Evolutionary conservation across 2,329 filamentous ascomycete genomes (phyloP).

Genomic region (Epichloe coenophiala): DNA sequence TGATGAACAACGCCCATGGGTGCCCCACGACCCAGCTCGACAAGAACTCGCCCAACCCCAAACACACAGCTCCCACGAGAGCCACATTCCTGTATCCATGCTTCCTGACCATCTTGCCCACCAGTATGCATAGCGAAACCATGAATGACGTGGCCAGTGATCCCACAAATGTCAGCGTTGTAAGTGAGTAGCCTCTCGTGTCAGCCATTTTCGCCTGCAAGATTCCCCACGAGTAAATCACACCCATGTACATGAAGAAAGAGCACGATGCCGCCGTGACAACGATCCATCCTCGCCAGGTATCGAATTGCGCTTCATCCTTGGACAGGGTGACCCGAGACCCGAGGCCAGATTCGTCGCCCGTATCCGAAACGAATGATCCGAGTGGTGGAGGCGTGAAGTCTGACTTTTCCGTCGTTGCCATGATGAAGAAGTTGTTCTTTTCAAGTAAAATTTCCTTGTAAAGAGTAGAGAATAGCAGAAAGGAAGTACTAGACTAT

Average conservation of each 20-base stretch:
- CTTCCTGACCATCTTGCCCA: constrained; percentile 11
- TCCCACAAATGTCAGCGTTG: constrained; percentile 15
- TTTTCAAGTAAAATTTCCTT: no score
- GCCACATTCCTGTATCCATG: constrained; percentile 13
- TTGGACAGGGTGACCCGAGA: constrained; percentile 11
- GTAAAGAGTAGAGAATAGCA: no score
- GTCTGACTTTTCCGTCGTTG: not conserved
- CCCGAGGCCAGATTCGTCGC: not conserved
- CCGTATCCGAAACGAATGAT: not conserved
- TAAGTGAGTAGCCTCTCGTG: constrained; percentile 11
- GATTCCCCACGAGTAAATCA: constrained; percentile 17
- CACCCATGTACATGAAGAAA: constrained; percentile 16
- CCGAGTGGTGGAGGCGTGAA: not conserved
- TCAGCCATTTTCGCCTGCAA: constrained; percentile 13
- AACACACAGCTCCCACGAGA: constrained; percentile 11
- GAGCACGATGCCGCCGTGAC: constrained; percentile 12
- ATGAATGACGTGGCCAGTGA: constrained; percentile 16
- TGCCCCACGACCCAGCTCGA: constrained; percentile 13
- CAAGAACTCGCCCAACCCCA: constrained; percentile 15
- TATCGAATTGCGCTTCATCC: constrained; percentile 10
- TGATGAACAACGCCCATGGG: constrained; percentile 12
- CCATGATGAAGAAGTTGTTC: not conserved
- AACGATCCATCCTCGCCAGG: constrained; percentile 13
- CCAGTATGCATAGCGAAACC: constrained; percentile 13
- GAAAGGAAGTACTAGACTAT: no score